These are phyloP conservation scores for Tremella fuciformis DNA, from an alignment of 768 basidiomycete genomes.

Conservation along the genomic window DNA sequence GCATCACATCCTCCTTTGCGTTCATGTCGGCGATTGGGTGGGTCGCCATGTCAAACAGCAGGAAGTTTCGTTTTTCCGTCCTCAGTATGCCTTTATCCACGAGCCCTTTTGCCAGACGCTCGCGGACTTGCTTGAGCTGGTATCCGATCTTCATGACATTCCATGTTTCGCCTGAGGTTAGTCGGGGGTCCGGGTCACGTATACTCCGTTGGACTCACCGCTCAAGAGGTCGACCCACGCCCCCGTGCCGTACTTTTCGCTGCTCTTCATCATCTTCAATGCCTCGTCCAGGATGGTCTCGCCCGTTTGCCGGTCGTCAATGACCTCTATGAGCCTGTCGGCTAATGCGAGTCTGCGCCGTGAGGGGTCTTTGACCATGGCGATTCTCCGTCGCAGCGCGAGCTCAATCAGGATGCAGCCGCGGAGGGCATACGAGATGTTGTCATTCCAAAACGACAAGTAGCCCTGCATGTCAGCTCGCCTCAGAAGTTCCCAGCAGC, in stretches of 20 bases:
- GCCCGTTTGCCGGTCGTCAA: constrained; percentile 87
- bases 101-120: constrained; percentile 91
- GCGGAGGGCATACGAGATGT: constrained; percentile 97
- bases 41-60: constrained; percentile 99
- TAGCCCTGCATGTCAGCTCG: constrained; percentile 63
- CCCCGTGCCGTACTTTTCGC: constrained; percentile 75
- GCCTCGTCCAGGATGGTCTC: constrained; percentile 96
- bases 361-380: constrained; percentile 78
- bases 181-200: not conserved
- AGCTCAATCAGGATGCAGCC: constrained; percentile 97
- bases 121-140: constrained; percentile 96
- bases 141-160: constrained; percentile 99
- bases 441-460: constrained; percentile 99
- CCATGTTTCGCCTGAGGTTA: constrained; percentile 88
- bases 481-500: constrained; percentile 2
- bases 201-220: constrained; percentile 71
- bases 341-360: constrained; percentile 69
- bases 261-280: constrained; percentile 84
- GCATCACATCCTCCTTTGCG: constrained; percentile 79
- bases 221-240: constrained; percentile 93
- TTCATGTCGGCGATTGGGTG: constrained; percentile 93
- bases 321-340: constrained; percentile 83
- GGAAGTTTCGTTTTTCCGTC: constrained; percentile 97
- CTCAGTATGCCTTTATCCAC: constrained; percentile 99
- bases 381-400: constrained; percentile 89